These are phyloP conservation scores for Taiozyma sp. DNA, from an alignment of 1,139 yeast species.

Conservation along the genomic window DNA sequence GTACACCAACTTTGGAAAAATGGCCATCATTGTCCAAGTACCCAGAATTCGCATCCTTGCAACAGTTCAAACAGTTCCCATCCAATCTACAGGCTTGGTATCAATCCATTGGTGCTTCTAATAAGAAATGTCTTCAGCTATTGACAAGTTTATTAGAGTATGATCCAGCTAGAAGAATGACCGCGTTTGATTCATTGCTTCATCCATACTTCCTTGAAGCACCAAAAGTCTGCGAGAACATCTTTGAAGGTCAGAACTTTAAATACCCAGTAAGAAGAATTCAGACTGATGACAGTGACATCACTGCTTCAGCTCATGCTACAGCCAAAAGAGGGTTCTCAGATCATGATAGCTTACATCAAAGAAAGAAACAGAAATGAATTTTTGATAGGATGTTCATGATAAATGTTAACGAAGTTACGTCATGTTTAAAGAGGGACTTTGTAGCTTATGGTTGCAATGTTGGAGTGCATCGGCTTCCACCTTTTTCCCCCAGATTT, in stretches of 20 bases:
- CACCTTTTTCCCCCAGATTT: too few relatives aligned
- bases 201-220: constrained; percentile 71
- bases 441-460: background rate
- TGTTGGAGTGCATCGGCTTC: too few relatives aligned
- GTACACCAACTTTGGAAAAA: constrained; percentile 67
- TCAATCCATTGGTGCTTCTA: constrained; percentile 69
- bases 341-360: constrained; percentile 15
- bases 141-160: constrained; percentile 63
- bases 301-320: constrained; percentile 24
- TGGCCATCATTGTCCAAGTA: constrained; percentile 80
- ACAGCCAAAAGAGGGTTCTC: constrained; percentile 13
- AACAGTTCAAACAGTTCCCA: constrained; percentile 58
- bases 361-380: constrained; percentile 22
- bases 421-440: background rate
- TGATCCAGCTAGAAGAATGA: constrained; percentile 76
- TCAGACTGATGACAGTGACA: constrained; percentile 73
- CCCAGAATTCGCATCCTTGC: constrained; percentile 75
- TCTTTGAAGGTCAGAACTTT: constrained; percentile 57
- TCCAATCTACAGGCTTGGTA: constrained; percentile 80
- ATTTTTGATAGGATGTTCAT: background rate
- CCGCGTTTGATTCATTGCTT: constrained; percentile 67
- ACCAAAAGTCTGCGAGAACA: constrained; percentile 65
- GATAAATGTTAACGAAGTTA: background rate
- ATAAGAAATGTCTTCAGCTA: constrained; percentile 61
- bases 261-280: constrained; percentile 71